Conservation (phyloP, 2,329 filamentous ascomycete species). For the Pyrenophora seminiperda region DNA sequence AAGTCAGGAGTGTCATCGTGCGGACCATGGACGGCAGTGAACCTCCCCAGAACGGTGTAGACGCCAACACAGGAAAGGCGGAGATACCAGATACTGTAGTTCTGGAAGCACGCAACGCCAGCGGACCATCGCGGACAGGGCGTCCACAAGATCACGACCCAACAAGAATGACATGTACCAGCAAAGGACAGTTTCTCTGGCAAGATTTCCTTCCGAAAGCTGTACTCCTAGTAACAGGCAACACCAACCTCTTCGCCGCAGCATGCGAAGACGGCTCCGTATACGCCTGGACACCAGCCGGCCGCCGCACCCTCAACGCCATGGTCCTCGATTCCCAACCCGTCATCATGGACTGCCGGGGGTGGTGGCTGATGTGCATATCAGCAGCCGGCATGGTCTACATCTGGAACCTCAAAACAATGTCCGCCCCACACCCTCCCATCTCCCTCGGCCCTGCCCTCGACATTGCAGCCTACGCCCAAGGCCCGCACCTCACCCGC, state of each 20-base stretch:
- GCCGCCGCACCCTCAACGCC: slow-evolving; percentile 81
- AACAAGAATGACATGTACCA: slow-evolving; percentile 79
- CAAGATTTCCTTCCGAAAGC: slow-evolving; percentile 89
- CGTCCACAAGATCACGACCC: slow-evolving; percentile 73
- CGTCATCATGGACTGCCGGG: slow-evolving; percentile 88
- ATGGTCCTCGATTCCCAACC: slow-evolving; percentile 89
- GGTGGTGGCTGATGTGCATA: slow-evolving; percentile 87
- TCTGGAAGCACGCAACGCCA: slow-evolving; percentile 86
- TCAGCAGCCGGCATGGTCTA: slow-evolving; percentile 87
- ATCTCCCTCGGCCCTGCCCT: slow-evolving; percentile 87
- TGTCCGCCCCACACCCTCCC: slow-evolving; percentile 85
- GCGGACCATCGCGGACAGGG: slow-evolving; percentile 63
- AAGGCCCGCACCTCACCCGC: slow-evolving; percentile 77
- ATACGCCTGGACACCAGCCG: slow-evolving; percentile 90
- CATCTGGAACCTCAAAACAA: slow-evolving; percentile 88
- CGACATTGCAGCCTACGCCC: slow-evolving; percentile 79
- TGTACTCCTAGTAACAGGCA: slow-evolving; percentile 89
- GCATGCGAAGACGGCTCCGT: slow-evolving; percentile 91
- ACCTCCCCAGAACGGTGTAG: slow-evolving; percentile 52
- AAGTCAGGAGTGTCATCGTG: slow-evolving; percentile 80
- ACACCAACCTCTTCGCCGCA: slow-evolving; percentile 87
- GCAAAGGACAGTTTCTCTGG: slow-evolving; percentile 82
- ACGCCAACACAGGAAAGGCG: slow-evolving; percentile 51
- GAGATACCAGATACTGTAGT: slow-evolving; percentile 69
- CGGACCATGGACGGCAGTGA: slow-evolving; percentile 74